Evolutionary conservation across 495 filamentous ascomycete species (phyloP), one percentile per base, ranked within the genome.

Genomic region (Hypomontagnella monticulosa): DNA sequence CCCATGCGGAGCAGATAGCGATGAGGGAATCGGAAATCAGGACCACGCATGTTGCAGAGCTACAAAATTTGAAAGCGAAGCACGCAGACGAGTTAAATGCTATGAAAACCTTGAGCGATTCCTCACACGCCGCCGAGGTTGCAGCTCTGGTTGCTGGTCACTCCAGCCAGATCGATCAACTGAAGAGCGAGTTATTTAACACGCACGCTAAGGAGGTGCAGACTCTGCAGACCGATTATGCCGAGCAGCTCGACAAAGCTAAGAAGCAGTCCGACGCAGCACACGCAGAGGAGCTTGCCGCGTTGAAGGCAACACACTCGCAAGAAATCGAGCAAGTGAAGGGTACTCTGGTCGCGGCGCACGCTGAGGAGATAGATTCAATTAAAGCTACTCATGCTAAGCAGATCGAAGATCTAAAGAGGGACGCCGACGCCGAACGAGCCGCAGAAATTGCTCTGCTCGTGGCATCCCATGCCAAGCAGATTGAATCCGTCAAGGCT

Each of bases 141-240:
- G 66, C 71, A 41, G 55, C 66, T 4, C 68, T 74, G 30, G 66
- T 57, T 12, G 69, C 60, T 4, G 44, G 58, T 3, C 69, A 74
- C 48, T 54, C 69, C 12, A 48, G 6, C 18, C 56, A 70, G 48
- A 63, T 83, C 19, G 74, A 74, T 14, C 62, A 74, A 5, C 38
- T 76, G 4, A 81, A 78, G 70, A 75, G 76, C 46, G 75, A 75
- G 16, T 56, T 84, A 10, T 77, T 82, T 43, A 73, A 77, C 19
- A 61, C 55, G 15, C 80, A 85, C 53, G 74, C 75, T 2, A 66
- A 73, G 20, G 78, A 85, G 63, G 44, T 84, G 9, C 80, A 84
- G 57, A 71, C 78, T 50, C 73, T 85, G 12, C 77, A 80, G 55
- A 49, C 63, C 4, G 64, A 63, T 42, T 73, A 81, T 54, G 72